Conservation (phyloP, 2,329 filamentous ascomycete species). For the Claviceps sp. region DNA sequence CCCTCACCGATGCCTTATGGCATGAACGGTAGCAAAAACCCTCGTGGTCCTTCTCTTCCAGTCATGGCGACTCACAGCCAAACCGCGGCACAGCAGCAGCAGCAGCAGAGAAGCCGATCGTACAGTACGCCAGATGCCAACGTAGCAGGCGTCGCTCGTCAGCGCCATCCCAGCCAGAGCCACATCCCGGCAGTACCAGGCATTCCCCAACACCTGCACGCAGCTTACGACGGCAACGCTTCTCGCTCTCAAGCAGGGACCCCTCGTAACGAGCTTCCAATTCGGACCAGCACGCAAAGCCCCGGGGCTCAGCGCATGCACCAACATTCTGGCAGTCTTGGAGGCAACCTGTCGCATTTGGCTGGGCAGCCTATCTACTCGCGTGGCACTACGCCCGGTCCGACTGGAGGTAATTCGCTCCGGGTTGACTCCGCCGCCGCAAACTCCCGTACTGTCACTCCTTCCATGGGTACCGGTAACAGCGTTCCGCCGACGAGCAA, state of each 20-base stretch:
- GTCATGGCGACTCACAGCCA: slow-evolving; percentile 49
- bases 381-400: slow-evolving; percentile 31
- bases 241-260: slow-evolving; percentile 74
- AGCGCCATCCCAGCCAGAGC: slow-evolving; percentile 38
- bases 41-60: slow-evolving; percentile 67
- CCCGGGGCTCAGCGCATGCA: slow-evolving; percentile 49
- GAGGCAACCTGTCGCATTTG: slow-evolving; percentile 41
- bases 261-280: slow-evolving; percentile 54
- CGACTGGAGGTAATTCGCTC: slow-evolving; percentile 19
- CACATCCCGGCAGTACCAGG: slow-evolving; percentile 59
- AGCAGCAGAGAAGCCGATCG: slow-evolving; percentile 62
- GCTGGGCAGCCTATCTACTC: slow-evolving; percentile 40
- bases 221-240: slow-evolving; percentile 47
- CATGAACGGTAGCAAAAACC: slow-evolving; percentile 48
- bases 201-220: slow-evolving; percentile 57
- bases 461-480: slow-evolving; percentile 26
- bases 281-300: slow-evolving; percentile 57
- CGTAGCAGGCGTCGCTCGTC: slow-evolving; percentile 45
- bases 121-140: slow-evolving; percentile 95
- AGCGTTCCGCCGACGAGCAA: slow-evolving; percentile 14
- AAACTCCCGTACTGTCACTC: slow-evolving; percentile 32
- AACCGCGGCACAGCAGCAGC: slow-evolving; percentile 41
- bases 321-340: slow-evolving; percentile 33
- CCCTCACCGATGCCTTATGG: slow-evolving; percentile 52
- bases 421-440: slow-evolving; percentile 25